Conservation (phyloP, 2,329 filamentous ascomycete species). For the Aspergillus costaricaensis region DNA sequence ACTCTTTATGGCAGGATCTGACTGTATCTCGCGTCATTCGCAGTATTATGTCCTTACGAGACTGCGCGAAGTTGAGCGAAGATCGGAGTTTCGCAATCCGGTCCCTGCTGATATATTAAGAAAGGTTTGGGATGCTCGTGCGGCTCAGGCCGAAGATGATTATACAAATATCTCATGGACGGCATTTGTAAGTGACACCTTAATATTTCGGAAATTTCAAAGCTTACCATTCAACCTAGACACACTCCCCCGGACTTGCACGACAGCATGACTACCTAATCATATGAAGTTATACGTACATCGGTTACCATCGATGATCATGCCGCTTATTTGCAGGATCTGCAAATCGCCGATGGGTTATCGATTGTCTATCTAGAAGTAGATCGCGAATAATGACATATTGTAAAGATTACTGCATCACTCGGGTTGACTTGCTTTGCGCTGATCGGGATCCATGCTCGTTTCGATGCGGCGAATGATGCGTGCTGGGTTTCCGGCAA, state of each 20-base stretch:
- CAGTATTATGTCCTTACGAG: constrained; percentile 34
- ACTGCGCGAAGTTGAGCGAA: constrained; percentile 27
- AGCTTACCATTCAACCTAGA: constrained; percentile 18
- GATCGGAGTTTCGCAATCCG: constrained; percentile 29
- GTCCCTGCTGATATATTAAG: constrained; percentile 25
- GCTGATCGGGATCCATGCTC: constrained; percentile 25
- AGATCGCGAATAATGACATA: not conserved
- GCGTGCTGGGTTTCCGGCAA: constrained; percentile 29
- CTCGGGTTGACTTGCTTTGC: not conserved
- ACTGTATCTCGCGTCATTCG: constrained; percentile 29
- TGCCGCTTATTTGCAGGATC: not conserved
- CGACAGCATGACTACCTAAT: constrained; percentile 35
- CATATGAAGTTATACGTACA: constrained; percentile 19
- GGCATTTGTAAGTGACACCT: constrained; percentile 27
- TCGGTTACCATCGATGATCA: not conserved
- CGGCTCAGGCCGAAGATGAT: constrained; percentile 22
- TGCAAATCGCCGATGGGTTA: not conserved
- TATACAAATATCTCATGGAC: constrained; percentile 31
- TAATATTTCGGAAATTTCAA: not conserved
- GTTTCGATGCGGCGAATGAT: constrained; percentile 29
- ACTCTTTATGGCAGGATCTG: constrained; percentile 33
- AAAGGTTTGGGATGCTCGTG: constrained; percentile 31
- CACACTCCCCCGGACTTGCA: constrained; percentile 22
- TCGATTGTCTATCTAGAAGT: not conserved
- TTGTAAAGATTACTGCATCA: not conserved